phyloP scores from a whole-genome alignment of 2,329 filamentous ascomycete species.

The Aspergillus puulaauensis region DNA sequence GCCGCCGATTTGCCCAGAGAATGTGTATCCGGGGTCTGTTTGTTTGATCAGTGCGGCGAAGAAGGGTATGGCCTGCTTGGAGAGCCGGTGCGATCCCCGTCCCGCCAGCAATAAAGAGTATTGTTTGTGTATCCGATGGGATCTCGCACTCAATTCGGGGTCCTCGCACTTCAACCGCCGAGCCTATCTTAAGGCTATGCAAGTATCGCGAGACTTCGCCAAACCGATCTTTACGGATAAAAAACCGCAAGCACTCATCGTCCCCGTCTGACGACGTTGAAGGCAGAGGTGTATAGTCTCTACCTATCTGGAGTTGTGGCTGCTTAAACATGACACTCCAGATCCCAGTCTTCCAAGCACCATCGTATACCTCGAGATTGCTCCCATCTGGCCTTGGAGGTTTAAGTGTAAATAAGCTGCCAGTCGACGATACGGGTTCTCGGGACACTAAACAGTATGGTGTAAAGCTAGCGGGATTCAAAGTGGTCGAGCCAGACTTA shows the following conservation, averaged over 20 bases:
- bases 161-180: slow-evolving; percentile 72
- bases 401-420: slow-evolving; percentile 46
- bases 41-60: slow-evolving; percentile 28
- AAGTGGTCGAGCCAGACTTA: slow-evolving; percentile 19
- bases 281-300: slow-evolving; percentile 85
- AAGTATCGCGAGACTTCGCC: slow-evolving; percentile 89
- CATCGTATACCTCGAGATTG: slow-evolving; percentile 41
- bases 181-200: slow-evolving; percentile 60
- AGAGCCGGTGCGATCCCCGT: slow-evolving; percentile 90
- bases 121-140: slow-evolving; percentile 53
- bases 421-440: slow-evolving; percentile 47
- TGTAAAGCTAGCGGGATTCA: slow-evolving; percentile 41
- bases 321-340: slow-evolving; percentile 95
- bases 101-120: slow-evolving; percentile 87
- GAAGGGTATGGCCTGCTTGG: slow-evolving; percentile 69
- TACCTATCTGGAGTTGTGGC: slow-evolving; percentile 85
- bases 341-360: slow-evolving; percentile 63
- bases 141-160: slow-evolving; percentile 70
- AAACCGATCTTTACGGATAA: slow-evolving; percentile 73
- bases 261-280: slow-evolving; percentile 26
- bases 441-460: slow-evolving; percentile 43
- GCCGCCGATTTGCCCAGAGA: slow-evolving; percentile 75
- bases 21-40: slow-evolving; percentile 61
- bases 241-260: slow-evolving; percentile 60
- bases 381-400: slow-evolving; percentile 31